A percentile compares a stretch with the other conserved stretches of the same genome.
These are phyloP conservation scores for Tricholoma matsutake DNA, from an alignment of 768 basidiomycete genomes.

Conservation along the genomic window DNA sequence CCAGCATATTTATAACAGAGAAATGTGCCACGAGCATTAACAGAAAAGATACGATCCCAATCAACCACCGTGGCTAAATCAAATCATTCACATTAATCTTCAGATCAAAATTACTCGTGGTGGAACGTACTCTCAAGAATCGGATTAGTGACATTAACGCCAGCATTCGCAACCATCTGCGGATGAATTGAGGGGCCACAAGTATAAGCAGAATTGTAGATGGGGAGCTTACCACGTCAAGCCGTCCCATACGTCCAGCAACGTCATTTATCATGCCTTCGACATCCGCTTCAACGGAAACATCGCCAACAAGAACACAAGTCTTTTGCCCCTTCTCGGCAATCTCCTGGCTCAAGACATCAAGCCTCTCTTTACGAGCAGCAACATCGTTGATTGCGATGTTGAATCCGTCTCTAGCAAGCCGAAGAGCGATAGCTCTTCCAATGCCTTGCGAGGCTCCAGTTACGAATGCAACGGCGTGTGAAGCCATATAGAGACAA, in stretches of 20 bases:
- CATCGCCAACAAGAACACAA: slow-evolving; percentile 24
- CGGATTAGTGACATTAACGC: slow-evolving; percentile 16
- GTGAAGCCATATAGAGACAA: too few relatives aligned
- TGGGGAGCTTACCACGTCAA: slow-evolving; percentile 33
- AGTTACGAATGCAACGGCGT: too few relatives aligned
- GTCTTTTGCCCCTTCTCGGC: too few relatives aligned
- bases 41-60: slow-evolving; percentile 24
- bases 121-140: slow-evolving; percentile 21
- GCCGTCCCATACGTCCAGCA: slow-evolving; percentile 18
- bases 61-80: slow-evolving; percentile 23
- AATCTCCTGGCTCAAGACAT: slow-evolving; percentile 14
- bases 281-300: slow-evolving; percentile 33
- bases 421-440: too few relatives aligned
- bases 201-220: neutral
- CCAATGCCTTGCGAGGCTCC: too few relatives aligned
- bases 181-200: too few relatives aligned
- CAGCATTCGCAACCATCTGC: slow-evolving; percentile 38
- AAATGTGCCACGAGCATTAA: slow-evolving; percentile 31
- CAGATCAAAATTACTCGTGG: neutral
- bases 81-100: slow-evolving; percentile 9
- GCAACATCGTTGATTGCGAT: too few relatives aligned
- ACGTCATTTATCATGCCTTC: slow-evolving; percentile 27
- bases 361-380: too few relatives aligned
- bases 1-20: slow-evolving; percentile 34
- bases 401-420: too few relatives aligned